A percentile compares a stretch with the other conserved stretches of the same genome.
Evolutionary conservation across 2,329 filamentous ascomycete species (phyloP).

Genomic region (Stachybotrys chartarum): DNA sequence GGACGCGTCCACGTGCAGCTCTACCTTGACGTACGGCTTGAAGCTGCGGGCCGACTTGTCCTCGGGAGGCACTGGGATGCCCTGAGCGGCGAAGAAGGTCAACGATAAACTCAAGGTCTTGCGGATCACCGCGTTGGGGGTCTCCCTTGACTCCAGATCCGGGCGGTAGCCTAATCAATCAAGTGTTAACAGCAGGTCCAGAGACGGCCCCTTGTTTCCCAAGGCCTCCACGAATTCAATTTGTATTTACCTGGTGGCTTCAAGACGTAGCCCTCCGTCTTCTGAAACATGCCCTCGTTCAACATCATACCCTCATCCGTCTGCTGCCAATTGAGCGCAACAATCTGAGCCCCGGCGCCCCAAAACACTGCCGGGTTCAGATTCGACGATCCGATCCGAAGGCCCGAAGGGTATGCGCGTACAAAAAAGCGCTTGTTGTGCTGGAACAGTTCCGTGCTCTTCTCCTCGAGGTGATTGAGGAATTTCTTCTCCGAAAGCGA

Average conservation of each 20-base stretch:
- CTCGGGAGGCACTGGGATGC: constrained; percentile 56
- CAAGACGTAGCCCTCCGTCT: constrained; percentile 75
- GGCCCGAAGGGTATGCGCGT: constrained; percentile 80
- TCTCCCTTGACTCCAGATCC: constrained; percentile 10
- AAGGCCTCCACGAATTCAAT: not conserved
- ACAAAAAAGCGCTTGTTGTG: constrained; percentile 81
- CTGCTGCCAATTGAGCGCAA: constrained; percentile 90
- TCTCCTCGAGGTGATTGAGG: constrained; percentile 48
- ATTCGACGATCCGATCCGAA: constrained; percentile 79
- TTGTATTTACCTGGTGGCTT: constrained; percentile 60
- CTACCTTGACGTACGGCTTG: constrained; percentile 75
- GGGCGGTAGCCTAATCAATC: constrained; percentile 22
- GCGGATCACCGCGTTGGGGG: constrained; percentile 31
- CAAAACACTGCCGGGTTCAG: constrained; percentile 79
- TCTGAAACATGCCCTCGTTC: constrained; percentile 86
- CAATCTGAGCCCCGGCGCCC: constrained; percentile 83
- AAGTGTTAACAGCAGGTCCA: not conserved
- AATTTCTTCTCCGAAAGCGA: constrained; percentile 59
- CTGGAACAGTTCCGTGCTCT: constrained; percentile 53
- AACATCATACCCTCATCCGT: constrained; percentile 93
- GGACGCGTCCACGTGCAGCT: constrained; percentile 72
- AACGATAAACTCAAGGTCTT: constrained; percentile 63
- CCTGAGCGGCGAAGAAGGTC: constrained; percentile 69
- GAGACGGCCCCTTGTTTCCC: not conserved
- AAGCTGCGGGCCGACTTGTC: constrained; percentile 50